Conservation (phyloP, 257 asterid species). For the Plantago elongata region DNA sequence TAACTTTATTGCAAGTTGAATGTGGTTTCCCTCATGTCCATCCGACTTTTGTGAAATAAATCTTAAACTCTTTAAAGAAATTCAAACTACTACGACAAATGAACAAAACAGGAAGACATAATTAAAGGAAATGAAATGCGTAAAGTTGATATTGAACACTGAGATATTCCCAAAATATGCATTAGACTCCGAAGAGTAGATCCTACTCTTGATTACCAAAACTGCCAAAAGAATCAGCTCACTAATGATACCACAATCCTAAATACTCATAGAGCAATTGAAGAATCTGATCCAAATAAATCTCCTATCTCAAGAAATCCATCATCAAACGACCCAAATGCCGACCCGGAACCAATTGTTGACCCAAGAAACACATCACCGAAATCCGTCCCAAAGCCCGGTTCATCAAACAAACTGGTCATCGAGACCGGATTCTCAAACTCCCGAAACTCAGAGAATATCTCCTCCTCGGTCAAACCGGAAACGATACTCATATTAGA, state of each 20-base stretch:
- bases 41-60: background rate
- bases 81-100: background rate
- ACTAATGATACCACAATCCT: constrained; percentile 3
- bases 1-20: no score
- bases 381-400: constrained; percentile 29
- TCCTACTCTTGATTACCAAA: background rate
- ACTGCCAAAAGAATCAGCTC: constrained; percentile 27
- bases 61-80: no score
- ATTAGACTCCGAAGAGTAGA: no score
- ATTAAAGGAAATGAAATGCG: no score
- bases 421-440: constrained; percentile 39
- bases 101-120: background rate
- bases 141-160: no score
- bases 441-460: constrained; percentile 29
- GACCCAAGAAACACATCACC: constrained; percentile 40
- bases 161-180: no score
- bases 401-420: constrained; percentile 43
- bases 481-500: background rate
- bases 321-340: constrained; percentile 45
- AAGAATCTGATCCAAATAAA: constrained; percentile 83
- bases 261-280: constrained; percentile 40
- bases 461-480: constrained; percentile 23
- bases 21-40: no score
- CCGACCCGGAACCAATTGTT: constrained; percentile 31
- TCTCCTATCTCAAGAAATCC: constrained; percentile 59